Conservation (phyloP, 164 flowering plant genomes). For the Umbellularia californica region DNA sequence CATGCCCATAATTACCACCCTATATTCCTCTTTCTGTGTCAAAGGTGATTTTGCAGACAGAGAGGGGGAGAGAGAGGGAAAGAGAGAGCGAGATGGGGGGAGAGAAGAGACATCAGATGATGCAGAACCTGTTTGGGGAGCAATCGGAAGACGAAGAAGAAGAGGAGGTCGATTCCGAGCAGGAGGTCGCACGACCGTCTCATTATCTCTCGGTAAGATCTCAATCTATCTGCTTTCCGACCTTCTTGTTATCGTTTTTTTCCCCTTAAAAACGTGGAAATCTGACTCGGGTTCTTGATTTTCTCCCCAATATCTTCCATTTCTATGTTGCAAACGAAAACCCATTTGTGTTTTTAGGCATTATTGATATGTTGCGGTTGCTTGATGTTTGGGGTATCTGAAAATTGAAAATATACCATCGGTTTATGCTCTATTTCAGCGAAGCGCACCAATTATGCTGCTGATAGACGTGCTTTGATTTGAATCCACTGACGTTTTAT, state of each 20-base stretch:
- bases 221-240: background rate
- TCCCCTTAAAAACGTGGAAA: background rate
- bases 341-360: background rate
- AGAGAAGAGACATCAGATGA: conserved; percentile 38
- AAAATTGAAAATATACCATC: background rate
- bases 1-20: background rate
- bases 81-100: conserved; percentile 21
- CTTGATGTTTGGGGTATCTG: background rate
- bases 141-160: conserved; percentile 39
- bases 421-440: too few species aligned
- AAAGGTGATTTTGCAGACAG: background rate
- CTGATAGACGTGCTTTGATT: too few species aligned
- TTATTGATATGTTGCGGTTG: background rate
- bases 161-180: conserved; percentile 29
- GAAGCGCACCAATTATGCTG: background rate
- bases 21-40: background rate
- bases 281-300: background rate
- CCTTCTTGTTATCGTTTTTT: background rate
- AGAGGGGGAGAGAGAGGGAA: background rate
- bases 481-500: too few species aligned
- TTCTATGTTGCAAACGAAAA: background rate
- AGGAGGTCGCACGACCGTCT: conserved; percentile 11
- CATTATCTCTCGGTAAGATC: conserved; percentile 23
- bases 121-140: conserved; percentile 36
- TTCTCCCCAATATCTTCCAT: background rate